Percentiles rank a stretch among this genome's conserved stretches.
phyloP scores from a whole-genome alignment of 331 rosid genomes.

The Spiraea crenata region DNA sequence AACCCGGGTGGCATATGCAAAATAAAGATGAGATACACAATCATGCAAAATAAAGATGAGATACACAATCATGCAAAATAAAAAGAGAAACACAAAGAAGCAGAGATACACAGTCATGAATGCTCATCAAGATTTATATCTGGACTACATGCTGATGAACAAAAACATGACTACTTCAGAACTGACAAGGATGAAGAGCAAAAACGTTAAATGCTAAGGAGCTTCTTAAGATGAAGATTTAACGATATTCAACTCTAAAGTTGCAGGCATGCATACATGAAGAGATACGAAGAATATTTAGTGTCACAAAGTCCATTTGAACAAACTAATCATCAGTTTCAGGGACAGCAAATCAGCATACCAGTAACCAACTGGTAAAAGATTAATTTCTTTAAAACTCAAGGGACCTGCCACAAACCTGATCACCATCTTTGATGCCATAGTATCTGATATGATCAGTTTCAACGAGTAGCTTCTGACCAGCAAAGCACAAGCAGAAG shows the following conservation, averaged over 20 bases:
- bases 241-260: not conserved
- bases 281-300: not conserved
- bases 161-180: too few relatives aligned
- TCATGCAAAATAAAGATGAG: not conserved
- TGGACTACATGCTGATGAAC: too few relatives aligned
- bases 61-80: not conserved
- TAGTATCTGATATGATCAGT: slow-evolving; percentile 46
- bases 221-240: too few relatives aligned
- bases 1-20: not conserved
- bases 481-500: slow-evolving; percentile 76
- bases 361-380: not conserved
- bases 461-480: slow-evolving; percentile 58
- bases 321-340: not conserved
- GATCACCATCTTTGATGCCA: slow-evolving; percentile 81
- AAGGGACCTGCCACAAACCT: slow-evolving; percentile 48
- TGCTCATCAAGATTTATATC: too few relatives aligned
- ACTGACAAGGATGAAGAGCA: too few relatives aligned
- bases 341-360: slow-evolving; percentile 8
- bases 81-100: not conserved
- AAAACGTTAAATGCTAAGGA: too few relatives aligned
- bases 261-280: not conserved
- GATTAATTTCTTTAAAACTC: not conserved
- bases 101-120: not conserved
- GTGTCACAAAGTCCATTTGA: not conserved
- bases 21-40: not conserved